Evolutionary conservation across 2,329 filamentous ascomycete genomes (phyloP), one percentile per base, ranked within the genome.

Genomic region (Colletotrichum lindemuthianum): DNA sequence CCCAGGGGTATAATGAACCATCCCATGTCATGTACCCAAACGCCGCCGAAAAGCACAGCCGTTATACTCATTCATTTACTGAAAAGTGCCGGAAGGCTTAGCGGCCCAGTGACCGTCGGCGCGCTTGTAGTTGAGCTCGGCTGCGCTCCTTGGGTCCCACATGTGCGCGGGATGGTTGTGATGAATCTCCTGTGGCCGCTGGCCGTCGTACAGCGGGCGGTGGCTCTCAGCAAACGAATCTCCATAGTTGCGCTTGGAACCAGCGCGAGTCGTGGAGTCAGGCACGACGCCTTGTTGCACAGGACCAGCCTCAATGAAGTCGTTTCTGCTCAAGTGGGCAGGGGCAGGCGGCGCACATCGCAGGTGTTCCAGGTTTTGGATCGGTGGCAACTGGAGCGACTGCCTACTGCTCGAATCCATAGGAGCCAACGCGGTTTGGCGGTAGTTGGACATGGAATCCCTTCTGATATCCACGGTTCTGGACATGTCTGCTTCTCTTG

Each of bases 161-260:
- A 32, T 37, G 4, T 34, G 16, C 24, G 24, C 24, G 24, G 24
- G 24, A 10, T 24, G 11, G 41, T 69, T 64, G 63, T 78, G 75
- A 61, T 78, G 75, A 2, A 70, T 58, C 11, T 80, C 78, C 15
- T 71, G 63, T 54, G 77, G 78, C 34, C 78, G 72, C 65, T 77
- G 73, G 3, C 78, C 75, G 43, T 81, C 78, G 69, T 75, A 73
- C 6, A 79, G 71, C 2, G 76, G 71, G 16, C 72, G 69, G 4
- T 65, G 66, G 59, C 67, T 65, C 10, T 66, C 63, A 8, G 15
- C 13, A 34, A 70, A 68, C 1, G 68, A 68, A 9, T 68, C 59
- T 2, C 41, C 45, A 41, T 65, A 68, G 2, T 43, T 59, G 44
- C 68, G 67, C 53, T 69, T 69, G 8, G 66, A 51, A 40, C 68